Percentiles rank a stretch among this genome's conserved stretches.
These are phyloP conservation scores for Miscanthus sacchariflorus DNA, from an alignment of 202 grass and related monocot genomes.

Conservation along the genomic window DNA sequence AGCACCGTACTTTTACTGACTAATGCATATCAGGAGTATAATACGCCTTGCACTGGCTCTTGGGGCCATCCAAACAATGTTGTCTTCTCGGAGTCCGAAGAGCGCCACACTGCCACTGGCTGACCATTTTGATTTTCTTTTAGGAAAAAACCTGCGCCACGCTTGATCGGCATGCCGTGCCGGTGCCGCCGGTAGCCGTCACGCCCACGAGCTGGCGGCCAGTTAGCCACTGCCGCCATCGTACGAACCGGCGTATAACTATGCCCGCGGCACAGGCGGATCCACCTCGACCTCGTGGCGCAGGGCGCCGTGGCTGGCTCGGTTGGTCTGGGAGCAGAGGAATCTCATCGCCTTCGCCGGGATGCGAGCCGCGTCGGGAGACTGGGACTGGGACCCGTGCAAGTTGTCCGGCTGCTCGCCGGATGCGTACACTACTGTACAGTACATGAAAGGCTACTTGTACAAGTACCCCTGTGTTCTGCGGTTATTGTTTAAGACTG, in stretches of 20 bases:
- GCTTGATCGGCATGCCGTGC: not conserved
- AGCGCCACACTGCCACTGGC: not conserved
- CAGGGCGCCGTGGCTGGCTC: not conserved
- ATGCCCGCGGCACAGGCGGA: constrained; percentile 40
- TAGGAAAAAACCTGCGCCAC: not conserved
- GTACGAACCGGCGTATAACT: constrained; percentile 46
- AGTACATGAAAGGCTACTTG: too few relatives aligned
- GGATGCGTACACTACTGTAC: too few relatives aligned
- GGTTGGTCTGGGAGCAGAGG: constrained; percentile 38
- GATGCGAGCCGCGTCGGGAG: constrained; percentile 9
- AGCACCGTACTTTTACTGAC: not conserved
- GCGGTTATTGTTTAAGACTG: too few relatives aligned
- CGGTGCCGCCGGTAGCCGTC: constrained; percentile 37
- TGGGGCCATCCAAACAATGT: constrained; percentile 38
- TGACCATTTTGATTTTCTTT: constrained; percentile 3
- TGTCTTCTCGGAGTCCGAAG: constrained; percentile 40
- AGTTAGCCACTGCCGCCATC: not conserved
- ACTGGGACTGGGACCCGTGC: not conserved
- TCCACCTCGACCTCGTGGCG: constrained; percentile 49
- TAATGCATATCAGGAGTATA: constrained; percentile 18
- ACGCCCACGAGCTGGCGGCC: constrained; percentile 30
- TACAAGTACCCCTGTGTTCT: too few relatives aligned
- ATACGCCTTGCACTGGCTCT: not conserved
- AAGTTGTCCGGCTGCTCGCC: not conserved
- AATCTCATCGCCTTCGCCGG: constrained; percentile 48